These are phyloP conservation scores for Trypanosoma platydactyli DNA, from an alignment of 208 protist species.

Conservation along the genomic window DNA sequence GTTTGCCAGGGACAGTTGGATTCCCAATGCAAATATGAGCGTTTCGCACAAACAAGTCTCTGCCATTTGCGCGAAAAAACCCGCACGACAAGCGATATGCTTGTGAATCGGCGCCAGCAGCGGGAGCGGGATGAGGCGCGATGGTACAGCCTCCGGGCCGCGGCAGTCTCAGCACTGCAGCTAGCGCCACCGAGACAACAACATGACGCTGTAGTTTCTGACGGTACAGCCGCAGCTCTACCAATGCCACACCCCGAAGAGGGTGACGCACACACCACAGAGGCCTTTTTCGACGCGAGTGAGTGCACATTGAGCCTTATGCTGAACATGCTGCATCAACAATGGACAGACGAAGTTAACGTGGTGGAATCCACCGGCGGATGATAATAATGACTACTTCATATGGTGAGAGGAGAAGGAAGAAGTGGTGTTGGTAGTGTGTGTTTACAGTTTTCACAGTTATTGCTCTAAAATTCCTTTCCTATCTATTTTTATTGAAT, in stretches of 20 bases:
- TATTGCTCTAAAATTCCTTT: no score
- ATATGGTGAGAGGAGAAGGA: not conserved
- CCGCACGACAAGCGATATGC: conserved; percentile 7
- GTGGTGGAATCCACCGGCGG: not conserved
- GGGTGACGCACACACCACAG: not conserved
- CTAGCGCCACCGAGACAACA: not conserved
- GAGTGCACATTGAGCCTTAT: conserved; percentile 13
- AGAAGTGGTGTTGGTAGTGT: not conserved
- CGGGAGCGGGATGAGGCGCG: conserved; percentile 17
- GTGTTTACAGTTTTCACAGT: no score
- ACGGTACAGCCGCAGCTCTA: no score
- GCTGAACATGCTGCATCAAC: not conserved
- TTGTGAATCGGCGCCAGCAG: conserved; percentile 19
- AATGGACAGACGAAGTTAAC: not conserved
- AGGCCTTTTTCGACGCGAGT: not conserved
- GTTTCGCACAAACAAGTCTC: not conserved
- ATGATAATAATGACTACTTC: no score
- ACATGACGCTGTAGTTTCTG: not conserved
- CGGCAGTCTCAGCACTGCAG: not conserved
- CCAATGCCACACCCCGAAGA: not conserved
- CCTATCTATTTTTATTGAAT: not conserved
- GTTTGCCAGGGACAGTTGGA: not conserved
- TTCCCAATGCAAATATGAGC: not conserved
- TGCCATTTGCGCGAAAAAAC: not conserved
- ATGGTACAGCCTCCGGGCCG: conserved; percentile 7